A percentile compares a stretch with the other conserved stretches of the same genome.
Evolutionary conservation across 2,329 filamentous ascomycete species (phyloP).

Genomic region (Ophiocordyceps camponoti-floridani): DNA sequence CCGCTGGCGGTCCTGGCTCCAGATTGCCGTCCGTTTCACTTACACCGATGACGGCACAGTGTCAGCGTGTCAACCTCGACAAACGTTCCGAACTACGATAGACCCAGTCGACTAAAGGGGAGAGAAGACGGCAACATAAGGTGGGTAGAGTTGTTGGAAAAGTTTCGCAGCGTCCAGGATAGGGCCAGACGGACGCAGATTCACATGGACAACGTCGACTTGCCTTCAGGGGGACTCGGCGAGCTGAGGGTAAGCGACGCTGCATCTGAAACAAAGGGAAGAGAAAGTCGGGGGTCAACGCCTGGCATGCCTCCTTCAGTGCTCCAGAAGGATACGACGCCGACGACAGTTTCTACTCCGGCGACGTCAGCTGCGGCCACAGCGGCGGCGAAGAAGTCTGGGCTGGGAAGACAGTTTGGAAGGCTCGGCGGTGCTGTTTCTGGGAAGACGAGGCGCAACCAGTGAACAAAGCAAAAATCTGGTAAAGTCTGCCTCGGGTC

Average conservation of each 20-base stretch:
- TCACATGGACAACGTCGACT: constrained; percentile 31
- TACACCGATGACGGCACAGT: background rate
- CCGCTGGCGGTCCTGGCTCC: background rate
- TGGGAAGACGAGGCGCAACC: constrained; percentile 37
- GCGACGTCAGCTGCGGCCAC: background rate
- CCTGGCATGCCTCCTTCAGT: constrained; percentile 17
- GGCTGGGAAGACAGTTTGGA: constrained; percentile 51
- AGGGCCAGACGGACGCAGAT: constrained; percentile 56
- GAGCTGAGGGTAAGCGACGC: constrained; percentile 24
- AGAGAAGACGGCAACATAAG: constrained; percentile 72
- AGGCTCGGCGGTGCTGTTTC: constrained; percentile 54
- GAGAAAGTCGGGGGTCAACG: constrained; percentile 17
- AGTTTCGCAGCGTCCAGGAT: constrained; percentile 85
- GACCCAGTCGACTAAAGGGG: constrained; percentile 60
- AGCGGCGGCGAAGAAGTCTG: constrained; percentile 35
- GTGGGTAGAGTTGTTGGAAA: constrained; percentile 86
- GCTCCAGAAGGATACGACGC: constrained; percentile 29
- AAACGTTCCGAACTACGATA: constrained; percentile 42
- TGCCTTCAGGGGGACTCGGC: constrained; percentile 23
- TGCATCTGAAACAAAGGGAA: constrained; percentile 19
- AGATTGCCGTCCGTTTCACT: too few species aligned
- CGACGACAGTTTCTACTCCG: constrained; percentile 14
- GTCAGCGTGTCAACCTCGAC: constrained; percentile 26
- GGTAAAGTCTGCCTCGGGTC: background rate
- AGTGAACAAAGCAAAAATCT: constrained; percentile 2